These are phyloP conservation scores for Castanea crenata DNA, from an alignment of 306 rosid genomes.

Conservation along the genomic window DNA sequence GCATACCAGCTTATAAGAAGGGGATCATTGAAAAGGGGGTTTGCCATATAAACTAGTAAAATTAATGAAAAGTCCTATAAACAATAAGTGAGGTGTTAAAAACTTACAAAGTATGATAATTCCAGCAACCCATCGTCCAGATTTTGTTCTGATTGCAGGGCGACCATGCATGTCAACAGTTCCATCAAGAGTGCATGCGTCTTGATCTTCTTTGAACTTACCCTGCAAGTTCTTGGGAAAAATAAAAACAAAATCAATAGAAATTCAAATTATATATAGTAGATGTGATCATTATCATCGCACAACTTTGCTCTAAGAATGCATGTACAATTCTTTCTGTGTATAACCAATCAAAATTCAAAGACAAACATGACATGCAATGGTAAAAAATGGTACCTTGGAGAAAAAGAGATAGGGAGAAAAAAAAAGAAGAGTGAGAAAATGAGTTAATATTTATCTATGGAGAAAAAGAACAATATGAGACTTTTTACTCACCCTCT, in stretches of 20 bases:
- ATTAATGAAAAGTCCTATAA: not conserved
- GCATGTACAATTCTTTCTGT: not conserved
- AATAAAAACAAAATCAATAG: not conserved
- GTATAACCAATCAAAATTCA: not conserved
- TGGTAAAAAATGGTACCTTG: not conserved
- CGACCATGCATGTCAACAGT: constrained; percentile 73
- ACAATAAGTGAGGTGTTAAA: not conserved
- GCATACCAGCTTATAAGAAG: not conserved
- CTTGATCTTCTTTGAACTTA: constrained; percentile 51
- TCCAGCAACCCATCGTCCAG: constrained; percentile 94
- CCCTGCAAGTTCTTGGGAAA: constrained; percentile 24
- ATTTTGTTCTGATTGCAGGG: constrained; percentile 77
- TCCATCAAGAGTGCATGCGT: constrained; percentile 77
- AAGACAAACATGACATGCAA: not conserved
- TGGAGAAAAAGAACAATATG: not conserved
- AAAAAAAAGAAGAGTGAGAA: not conserved
- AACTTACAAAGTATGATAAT: constrained; percentile 80
- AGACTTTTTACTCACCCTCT: constrained; percentile 41
- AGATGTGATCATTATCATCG: not conserved
- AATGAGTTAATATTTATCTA: not conserved
- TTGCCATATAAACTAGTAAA: not conserved
- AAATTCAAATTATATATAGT: constrained; percentile 2
- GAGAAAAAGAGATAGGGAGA: not conserved
- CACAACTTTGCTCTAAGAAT: not conserved
- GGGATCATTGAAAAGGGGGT: not conserved